Percentiles rank a stretch among this genome's conserved stretches.
phyloP scores from a whole-genome alignment of 495 filamentous ascomycete species.

The Tirmania nivea region DNA sequence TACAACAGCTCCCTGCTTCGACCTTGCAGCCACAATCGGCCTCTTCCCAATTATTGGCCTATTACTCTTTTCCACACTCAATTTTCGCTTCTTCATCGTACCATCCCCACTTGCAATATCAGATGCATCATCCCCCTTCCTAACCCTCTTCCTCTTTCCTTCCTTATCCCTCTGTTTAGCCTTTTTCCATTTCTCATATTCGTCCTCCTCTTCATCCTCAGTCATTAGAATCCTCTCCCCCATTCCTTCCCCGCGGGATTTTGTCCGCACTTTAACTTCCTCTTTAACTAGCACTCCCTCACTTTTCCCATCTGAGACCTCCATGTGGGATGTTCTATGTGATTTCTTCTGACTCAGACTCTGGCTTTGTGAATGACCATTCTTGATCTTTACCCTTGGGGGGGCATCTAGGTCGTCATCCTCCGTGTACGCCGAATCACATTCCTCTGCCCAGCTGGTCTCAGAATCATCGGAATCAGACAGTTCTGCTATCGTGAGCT shows the following conservation, averaged over 20 bases:
- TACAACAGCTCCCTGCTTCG: not conserved
- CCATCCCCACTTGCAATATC: not conserved
- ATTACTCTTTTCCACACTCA: no score
- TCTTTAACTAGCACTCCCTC: not conserved
- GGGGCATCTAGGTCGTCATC: not conserved
- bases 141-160: conserved; percentile 3
- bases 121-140: not conserved
- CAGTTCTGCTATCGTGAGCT: no score
- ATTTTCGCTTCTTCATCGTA: not conserved
- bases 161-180: conserved; percentile 4
- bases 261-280: conserved; percentile 3
- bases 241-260: conserved; percentile 5
- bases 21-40: not conserved
- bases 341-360: no score
- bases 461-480: not conserved
- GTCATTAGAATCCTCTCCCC: conserved; percentile 13
- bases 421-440: not conserved
- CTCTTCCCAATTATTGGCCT: not conserved
- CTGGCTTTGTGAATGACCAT: not conserved
- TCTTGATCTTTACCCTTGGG: not conserved
- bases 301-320: no score
- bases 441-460: not conserved
- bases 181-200: conserved; percentile 15
- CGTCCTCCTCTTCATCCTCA: conserved; percentile 20
- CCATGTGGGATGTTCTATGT: no score